Base-by-base conservation (phyloP, 139 green algal genomes). In the Chlamydomonas urium region DNA sequence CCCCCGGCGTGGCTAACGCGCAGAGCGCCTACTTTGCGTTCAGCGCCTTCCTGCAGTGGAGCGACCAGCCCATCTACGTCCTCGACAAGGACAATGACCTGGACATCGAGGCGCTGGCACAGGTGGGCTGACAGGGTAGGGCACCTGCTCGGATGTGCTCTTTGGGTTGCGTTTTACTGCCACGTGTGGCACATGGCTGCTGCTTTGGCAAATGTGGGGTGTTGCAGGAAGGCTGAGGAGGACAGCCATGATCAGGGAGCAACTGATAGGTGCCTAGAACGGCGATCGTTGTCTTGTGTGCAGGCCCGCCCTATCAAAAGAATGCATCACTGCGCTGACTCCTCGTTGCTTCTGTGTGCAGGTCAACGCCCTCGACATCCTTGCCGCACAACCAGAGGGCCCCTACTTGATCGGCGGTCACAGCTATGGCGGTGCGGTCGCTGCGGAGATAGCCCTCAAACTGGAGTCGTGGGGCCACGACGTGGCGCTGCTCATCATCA, bases 51-150 rank as follows among this genome's bases (percentile, higher is more conserved):
- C 63, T 70, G n/a, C 66, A 74, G 38, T 85, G 79, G 79, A 71
- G 65, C 47, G 87, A 85, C 53, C 88, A 96, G 80, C 91, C 91
- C 47, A 96, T 96, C 65, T 95, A 94, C 45, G 89, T 94, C 45
- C 74, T 96, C 59, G 91, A 96, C 79, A 96, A 96, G 78, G 91
- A 96, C 85, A 95, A 96, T 62, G 89, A 96, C 71, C 76, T 96
- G 14, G 84, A 89, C 75, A 86, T 96, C 21, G 45, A 53, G 32
- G 45, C 75, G 73, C n/a, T n/a, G n/a, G n/a, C n/a, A n/a, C n/a
- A n/a, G n/a, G n/a, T n/a, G n/a, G n/a, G n/a, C n/a, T n/a, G n/a
- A n/a, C n/a, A n/a, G n/a, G n/a, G n/a, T n/a, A n/a, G n/a, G n/a
- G n/a, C n/a, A n/a, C n/a, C n/a, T n/a, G n/a, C n/a, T n/a, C n/a